Percentiles rank a stretch among this genome's conserved stretches.
phyloP scores from a whole-genome alignment of 2,329 filamentous ascomycete species.

The Penicillium hordei region DNA sequence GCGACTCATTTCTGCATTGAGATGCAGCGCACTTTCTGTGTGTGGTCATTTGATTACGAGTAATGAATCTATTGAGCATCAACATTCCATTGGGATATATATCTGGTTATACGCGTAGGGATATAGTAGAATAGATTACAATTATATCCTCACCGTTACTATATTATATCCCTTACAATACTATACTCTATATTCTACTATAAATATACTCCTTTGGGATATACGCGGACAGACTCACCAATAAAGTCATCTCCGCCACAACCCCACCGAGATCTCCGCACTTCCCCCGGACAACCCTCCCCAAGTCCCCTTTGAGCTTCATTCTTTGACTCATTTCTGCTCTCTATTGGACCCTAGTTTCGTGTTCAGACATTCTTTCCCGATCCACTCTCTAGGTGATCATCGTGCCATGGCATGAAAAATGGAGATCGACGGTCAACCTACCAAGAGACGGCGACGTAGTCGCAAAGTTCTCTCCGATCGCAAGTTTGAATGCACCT shows the following conservation, averaged over 20 bases:
- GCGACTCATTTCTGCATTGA: conserved; percentile 9
- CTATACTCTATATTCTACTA: not conserved
- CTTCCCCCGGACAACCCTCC: conserved; percentile 8
- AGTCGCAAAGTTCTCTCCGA: conserved; percentile 48
- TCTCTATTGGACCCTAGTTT: not conserved
- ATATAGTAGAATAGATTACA: not conserved
- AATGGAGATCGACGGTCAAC: conserved; percentile 19
- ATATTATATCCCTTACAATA: not conserved
- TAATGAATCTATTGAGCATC: conserved; percentile 10
- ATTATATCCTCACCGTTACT: not conserved
- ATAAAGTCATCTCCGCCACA: conserved; percentile 5
- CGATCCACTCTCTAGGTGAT: not conserved
- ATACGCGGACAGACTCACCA: not conserved
- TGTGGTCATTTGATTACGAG: conserved; percentile 9
- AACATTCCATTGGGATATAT: not conserved
- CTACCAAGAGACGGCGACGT: conserved; percentile 45
- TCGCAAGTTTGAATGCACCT: conserved; percentile 72
- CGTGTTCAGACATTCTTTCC: not conserved
- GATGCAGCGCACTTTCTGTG: conserved; percentile 7
- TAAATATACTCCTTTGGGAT: not conserved
- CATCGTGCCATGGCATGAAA: conserved; percentile 9
- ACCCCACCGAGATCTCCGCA: conserved; percentile 14
- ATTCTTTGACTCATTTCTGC: not conserved
- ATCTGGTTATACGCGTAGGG: not conserved
- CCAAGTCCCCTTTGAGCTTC: not conserved